Conservation (phyloP, 2,329 filamentous ascomycete genomes). For the Madurella fahalii region DNA sequence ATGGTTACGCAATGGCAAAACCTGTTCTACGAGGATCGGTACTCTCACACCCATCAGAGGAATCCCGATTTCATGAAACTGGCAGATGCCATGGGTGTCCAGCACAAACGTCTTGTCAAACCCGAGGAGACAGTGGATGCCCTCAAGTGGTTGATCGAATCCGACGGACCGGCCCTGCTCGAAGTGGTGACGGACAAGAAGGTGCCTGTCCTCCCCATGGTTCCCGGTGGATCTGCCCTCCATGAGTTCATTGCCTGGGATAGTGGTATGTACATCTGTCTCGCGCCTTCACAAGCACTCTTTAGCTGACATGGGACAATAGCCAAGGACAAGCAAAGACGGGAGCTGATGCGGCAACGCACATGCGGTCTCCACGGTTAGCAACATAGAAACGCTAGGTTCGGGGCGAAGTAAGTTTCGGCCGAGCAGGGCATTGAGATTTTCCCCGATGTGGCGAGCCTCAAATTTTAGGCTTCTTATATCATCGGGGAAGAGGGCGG, state of each 20-base stretch:
- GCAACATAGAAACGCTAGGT: slow-evolving; percentile 5
- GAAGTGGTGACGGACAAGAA: slow-evolving; percentile 90
- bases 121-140: slow-evolving; percentile 72
- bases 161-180: slow-evolving; percentile 85
- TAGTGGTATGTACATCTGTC: slow-evolving; percentile 51
- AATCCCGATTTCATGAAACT: slow-evolving; percentile 97
- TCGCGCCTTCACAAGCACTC: slow-evolving; percentile 13
- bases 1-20: slow-evolving; percentile 99
- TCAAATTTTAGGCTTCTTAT: background rate
- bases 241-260: slow-evolving; percentile 94
- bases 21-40: slow-evolving; percentile 94
- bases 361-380: slow-evolving; percentile 50
- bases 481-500: slow-evolving; percentile 2
- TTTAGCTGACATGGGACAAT: slow-evolving; percentile 34
- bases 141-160: slow-evolving; percentile 83
- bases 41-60: slow-evolving; percentile 84
- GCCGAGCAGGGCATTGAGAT: background rate
- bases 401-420: background rate
- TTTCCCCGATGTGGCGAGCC: background rate
- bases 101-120: slow-evolving; percentile 66
- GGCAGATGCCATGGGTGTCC: slow-evolving; percentile 84
- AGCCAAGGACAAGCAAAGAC: slow-evolving; percentile 66
- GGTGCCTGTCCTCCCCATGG: slow-evolving; percentile 96
- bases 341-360: slow-evolving; percentile 62
- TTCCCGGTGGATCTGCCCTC: slow-evolving; percentile 78